Evolutionary conservation across 164 flowering plant species (phyloP).

Genomic region (Brasenia schreberi): DNA sequence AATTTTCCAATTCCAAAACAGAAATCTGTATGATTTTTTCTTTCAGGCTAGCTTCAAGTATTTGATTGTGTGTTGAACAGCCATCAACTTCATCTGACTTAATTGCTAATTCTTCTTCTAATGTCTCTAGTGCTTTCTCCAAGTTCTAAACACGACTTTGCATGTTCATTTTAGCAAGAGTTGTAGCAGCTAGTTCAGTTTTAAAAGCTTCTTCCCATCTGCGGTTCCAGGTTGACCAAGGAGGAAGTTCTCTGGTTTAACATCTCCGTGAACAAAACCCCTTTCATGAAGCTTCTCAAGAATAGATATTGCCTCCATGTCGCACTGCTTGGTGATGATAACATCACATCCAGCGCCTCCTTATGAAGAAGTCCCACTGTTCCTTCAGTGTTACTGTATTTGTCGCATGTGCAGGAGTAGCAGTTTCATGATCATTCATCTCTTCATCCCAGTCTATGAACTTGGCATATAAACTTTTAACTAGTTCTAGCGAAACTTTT

Average conservation of each 20-base stretch:
- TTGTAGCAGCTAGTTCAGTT: too few species aligned
- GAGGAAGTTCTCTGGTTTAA: conserved; percentile 88
- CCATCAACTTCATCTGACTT: conserved; percentile 44
- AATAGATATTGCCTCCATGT: too few species aligned
- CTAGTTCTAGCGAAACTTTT: conserved; percentile 95
- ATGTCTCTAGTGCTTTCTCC: conserved; percentile 31
- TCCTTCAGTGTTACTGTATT: conserved; percentile 12
- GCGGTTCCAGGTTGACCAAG: conserved; percentile 78
- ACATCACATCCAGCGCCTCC: too few species aligned
- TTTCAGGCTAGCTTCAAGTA: conserved; percentile 43
- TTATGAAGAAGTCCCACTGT: too few species aligned
- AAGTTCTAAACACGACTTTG: too few species aligned
- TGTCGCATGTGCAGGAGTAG: conserved; percentile 72
- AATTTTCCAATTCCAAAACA: conserved; percentile 33
- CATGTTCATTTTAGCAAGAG: too few species aligned
- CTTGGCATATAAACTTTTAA: conserved; percentile 93
- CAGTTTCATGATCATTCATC: conserved; percentile 79
- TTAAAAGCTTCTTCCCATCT: conserved; percentile 82
- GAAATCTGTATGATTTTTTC: conserved; percentile 36
- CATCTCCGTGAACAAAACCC: conserved; percentile 98
- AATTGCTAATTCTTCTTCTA: conserved; percentile 39
- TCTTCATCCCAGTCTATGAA: conserved; percentile 95
- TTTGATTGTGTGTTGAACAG: conserved; percentile 19
- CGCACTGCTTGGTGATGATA: too few species aligned
- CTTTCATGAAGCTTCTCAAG: too few species aligned